Percentiles rank a stretch among this genome's conserved stretches.
Conservation (phyloP, 1,284 basidiomycete species). For the Puccinia novopanici region DNA sequence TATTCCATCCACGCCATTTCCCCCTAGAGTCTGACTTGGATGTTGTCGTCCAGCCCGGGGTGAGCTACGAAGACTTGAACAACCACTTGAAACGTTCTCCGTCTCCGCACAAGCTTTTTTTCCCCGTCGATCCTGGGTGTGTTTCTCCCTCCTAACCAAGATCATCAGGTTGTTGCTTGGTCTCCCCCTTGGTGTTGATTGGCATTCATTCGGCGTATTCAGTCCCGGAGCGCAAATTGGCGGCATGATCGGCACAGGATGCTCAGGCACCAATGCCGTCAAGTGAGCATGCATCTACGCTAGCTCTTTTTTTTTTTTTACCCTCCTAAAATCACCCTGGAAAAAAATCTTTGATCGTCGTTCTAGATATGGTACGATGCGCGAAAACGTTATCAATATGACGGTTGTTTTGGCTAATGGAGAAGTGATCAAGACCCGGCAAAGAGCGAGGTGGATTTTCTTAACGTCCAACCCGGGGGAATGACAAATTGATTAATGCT, state of each 20-base stretch:
- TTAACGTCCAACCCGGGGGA: too few species aligned
- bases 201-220: too few species aligned
- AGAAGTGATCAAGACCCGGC: slow-evolving; percentile 88
- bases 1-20: slow-evolving; percentile 48
- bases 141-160: background rate
- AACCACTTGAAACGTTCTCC: slow-evolving; percentile 66
- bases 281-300: slow-evolving; percentile 71
- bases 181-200: too few species aligned
- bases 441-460: slow-evolving; percentile 66
- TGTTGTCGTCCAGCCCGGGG: slow-evolving; percentile 66
- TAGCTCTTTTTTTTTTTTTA: slow-evolving; percentile 77
- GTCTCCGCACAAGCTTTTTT: slow-evolving; percentile 69
- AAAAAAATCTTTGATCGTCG: slow-evolving; percentile 44
- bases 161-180: too few species aligned
- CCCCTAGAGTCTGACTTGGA: slow-evolving; percentile 55
- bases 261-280: slow-evolving; percentile 74
- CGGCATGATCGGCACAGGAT: slow-evolving; percentile 79
- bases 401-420: slow-evolving; percentile 75
- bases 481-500: too few species aligned
- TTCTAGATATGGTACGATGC: slow-evolving; percentile 60
- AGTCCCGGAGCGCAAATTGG: slow-evolving; percentile 73
- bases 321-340: slow-evolving; percentile 55
- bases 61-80: slow-evolving; percentile 84
- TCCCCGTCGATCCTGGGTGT: slow-evolving; percentile 69
- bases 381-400: slow-evolving; percentile 64